Percentiles rank a stretch among this genome's conserved stretches.
phyloP scores from a whole-genome alignment of 139 green algal species.

The Helicosporidium sp. region DNA sequence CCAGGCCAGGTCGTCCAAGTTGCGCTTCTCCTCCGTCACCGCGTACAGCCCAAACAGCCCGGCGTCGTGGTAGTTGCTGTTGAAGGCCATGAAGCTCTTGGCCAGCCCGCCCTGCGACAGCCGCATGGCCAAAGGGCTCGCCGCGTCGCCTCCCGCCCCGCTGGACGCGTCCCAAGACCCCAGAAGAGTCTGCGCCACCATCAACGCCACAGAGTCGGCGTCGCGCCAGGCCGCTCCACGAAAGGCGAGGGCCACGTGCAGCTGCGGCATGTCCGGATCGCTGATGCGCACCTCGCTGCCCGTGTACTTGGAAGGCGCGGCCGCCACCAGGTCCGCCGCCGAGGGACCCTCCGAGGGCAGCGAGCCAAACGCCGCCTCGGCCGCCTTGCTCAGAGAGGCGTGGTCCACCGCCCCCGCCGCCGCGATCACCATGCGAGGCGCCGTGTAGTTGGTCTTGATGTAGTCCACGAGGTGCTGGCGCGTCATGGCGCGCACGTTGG shows the following conservation, averaged over 20 bases:
- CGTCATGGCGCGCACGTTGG: constrained; percentile 79
- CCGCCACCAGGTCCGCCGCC: constrained; percentile 28
- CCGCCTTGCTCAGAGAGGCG: constrained; percentile 66
- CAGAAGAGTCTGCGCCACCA: constrained; percentile 60
- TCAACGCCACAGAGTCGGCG: constrained; percentile 83
- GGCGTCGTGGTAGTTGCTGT: constrained; percentile 92
- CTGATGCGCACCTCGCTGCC: constrained; percentile 82
- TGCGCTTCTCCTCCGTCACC: constrained; percentile 27
- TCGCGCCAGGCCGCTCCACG: constrained; percentile 82
- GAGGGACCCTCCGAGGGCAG: constrained; percentile 31
- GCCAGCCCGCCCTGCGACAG: constrained; percentile 67
- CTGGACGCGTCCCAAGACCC: constrained; percentile 51
- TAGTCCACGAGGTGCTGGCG: constrained; percentile 76
- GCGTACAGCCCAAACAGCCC: constrained; percentile 91
- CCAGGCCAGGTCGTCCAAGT: constrained; percentile 43
- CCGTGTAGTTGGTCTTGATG: constrained; percentile 91
- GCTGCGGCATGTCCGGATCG: constrained; percentile 61
- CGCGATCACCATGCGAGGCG: constrained; percentile 62
- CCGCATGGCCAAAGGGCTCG: constrained; percentile 46
- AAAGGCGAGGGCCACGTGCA: constrained; percentile 76
- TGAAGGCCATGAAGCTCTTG: constrained; percentile 84
- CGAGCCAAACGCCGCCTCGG: constrained; percentile 35
- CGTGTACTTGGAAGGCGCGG: constrained; percentile 63
- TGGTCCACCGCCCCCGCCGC: constrained; percentile 88
- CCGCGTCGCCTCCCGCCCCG: constrained; percentile 13